These are phyloP conservation scores for Esteya vermicola DNA, from an alignment of 2,329 filamentous ascomycete genomes.

Conservation along the genomic window DNA sequence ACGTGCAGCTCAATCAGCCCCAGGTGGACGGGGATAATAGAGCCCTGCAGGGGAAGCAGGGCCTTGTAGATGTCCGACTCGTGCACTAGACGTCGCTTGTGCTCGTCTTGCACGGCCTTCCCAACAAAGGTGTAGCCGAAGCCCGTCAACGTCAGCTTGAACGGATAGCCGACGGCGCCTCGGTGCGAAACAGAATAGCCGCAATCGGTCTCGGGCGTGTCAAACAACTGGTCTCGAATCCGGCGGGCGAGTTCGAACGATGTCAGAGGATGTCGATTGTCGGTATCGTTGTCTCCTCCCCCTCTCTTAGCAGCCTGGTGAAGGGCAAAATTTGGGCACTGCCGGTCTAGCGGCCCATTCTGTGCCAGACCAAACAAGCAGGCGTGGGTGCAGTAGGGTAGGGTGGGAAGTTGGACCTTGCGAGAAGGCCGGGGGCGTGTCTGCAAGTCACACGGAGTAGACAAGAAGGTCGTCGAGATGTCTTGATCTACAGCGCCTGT, in stretches of 20 bases:
- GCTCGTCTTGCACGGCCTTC: constrained; percentile 4
- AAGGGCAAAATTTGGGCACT: constrained; percentile 5
- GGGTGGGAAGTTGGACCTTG: constrained; percentile 1
- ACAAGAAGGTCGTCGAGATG: constrained; percentile 4
- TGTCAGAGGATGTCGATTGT: constrained; percentile 3
- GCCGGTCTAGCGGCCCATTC: constrained; percentile 1
- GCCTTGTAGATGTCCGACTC: constrained; percentile 6
- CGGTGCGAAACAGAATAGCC: constrained; percentile 1
- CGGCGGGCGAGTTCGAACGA: constrained; percentile 2
- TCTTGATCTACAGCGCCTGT: constrained; percentile 1
- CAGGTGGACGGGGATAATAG: constrained; percentile 5
- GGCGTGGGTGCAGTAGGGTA: constrained; percentile 8
- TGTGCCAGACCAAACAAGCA: constrained; percentile 5
- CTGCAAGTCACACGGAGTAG: constrained; percentile 4
- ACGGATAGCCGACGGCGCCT: constrained; percentile 7
- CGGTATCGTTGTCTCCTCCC: neutral
- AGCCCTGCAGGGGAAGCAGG: constrained; percentile 3
- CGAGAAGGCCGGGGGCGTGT: constrained; percentile 3
- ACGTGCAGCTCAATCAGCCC: constrained; percentile 5
- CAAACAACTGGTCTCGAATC: constrained; percentile 3
- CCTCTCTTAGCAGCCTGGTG: constrained; percentile 1
- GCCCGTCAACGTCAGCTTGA: constrained; percentile 6
- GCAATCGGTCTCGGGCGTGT: constrained; percentile 5
- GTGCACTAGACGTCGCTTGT: neutral
- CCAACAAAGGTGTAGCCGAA: constrained; percentile 7